Evolutionary conservation across 257 asterid species (phyloP).

Genomic region (Osmanthus fragrans): DNA sequence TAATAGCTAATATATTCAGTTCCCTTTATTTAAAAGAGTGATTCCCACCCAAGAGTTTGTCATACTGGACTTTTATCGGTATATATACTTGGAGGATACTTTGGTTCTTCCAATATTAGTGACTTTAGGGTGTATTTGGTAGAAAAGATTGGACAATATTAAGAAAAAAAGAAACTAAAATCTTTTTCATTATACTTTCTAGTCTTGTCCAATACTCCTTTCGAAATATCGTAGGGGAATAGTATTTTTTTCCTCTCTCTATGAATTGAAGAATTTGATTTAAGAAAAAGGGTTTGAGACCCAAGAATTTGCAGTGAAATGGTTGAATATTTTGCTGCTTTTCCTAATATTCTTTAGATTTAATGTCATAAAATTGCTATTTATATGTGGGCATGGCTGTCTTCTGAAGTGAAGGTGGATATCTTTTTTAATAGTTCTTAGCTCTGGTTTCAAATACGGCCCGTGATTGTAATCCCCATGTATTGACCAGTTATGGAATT

Average conservation of each 20-base stretch:
- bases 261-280: neutral
- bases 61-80: neutral
- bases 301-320: neutral
- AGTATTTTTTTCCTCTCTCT: neutral
- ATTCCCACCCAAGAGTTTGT: neutral
- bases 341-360: too few species aligned
- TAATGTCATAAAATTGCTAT: neutral
- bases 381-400: neutral
- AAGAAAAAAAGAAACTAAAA: neutral
- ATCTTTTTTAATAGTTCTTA: slow-evolving; percentile 4
- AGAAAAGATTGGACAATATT: neutral
- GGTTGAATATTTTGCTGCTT: neutral
- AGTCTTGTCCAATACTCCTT: neutral
- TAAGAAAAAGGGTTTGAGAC: neutral
- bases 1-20: neutral
- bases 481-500: slow-evolving; percentile 72
- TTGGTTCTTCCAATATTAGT: neutral
- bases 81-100: neutral
- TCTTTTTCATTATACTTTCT: neutral
- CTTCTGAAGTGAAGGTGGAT: neutral
- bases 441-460: neutral
- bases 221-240: neutral
- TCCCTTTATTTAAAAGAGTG: neutral
- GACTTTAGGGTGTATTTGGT: neutral
- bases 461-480: slow-evolving; percentile 9